Evolutionary conservation across 352 stramenopile species (phyloP).

Genomic region (Globisporangium echinulatum): DNA sequence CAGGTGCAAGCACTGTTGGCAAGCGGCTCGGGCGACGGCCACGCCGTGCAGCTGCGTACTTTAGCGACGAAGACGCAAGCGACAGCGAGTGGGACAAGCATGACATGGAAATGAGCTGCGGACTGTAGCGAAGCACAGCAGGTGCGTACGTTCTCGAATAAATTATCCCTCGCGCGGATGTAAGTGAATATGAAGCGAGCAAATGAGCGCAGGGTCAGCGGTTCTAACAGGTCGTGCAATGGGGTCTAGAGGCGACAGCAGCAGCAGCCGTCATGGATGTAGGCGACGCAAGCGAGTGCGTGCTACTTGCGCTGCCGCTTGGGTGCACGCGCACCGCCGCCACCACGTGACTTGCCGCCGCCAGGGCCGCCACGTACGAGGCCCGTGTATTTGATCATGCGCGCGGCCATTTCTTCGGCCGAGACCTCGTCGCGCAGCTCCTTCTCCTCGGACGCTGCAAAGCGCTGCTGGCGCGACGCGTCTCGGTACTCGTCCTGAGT

Average conservation of each 20-base stretch:
- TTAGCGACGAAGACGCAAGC: slow-evolving; percentile 74
- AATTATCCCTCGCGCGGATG: slow-evolving; percentile 14
- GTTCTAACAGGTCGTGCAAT: background rate
- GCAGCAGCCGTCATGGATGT: too few relatives aligned
- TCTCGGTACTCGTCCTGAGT: slow-evolving; percentile 71
- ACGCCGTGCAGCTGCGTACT: slow-evolving; percentile 46
- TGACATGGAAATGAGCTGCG: too few relatives aligned
- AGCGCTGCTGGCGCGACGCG: slow-evolving; percentile 43
- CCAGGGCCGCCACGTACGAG: slow-evolving; percentile 29
- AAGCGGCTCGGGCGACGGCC: slow-evolving; percentile 15
- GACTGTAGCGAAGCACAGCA: background rate
- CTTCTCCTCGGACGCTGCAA: slow-evolving; percentile 57
- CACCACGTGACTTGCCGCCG: slow-evolving; percentile 11
- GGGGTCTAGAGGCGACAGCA: background rate
- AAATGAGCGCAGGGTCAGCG: background rate
- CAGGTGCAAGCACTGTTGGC: background rate
- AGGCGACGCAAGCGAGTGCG: too few relatives aligned
- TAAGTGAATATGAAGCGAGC: background rate
- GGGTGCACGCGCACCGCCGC: slow-evolving; percentile 18
- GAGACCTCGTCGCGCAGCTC: slow-evolving; percentile 77
- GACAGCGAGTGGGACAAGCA: slow-evolving; percentile 24
- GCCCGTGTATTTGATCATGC: slow-evolving; percentile 84
- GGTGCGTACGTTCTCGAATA: slow-evolving; percentile 9
- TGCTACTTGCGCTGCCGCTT: slow-evolving; percentile 64
- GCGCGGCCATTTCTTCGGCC: slow-evolving; percentile 71